Base-by-base conservation (phyloP, 192 early-diverging fungal species). In the Endogone sp. region DNA sequence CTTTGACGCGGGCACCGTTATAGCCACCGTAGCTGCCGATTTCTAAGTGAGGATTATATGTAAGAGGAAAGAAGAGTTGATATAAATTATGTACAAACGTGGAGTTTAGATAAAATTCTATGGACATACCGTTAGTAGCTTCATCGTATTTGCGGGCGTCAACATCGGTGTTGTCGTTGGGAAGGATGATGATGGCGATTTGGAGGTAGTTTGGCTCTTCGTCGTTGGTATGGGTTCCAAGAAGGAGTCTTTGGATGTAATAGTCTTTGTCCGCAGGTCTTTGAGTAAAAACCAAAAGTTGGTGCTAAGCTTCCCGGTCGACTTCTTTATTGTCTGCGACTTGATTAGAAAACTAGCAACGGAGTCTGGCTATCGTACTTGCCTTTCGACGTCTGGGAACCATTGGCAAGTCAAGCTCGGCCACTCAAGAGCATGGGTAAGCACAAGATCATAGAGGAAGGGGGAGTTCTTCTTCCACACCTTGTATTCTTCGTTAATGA, bases 381-480 rank as follows among this genome's bases (percentile, higher is more conserved):
- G 92, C 93, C 82, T 83, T 76, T 96, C 93, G 26, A 96, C 87
- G 69, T 96, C 95, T 3, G 95, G 96, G 63, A 98, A 88, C 97
- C 97, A 99, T 81, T 99, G 97, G 66, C 88, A 89, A 28, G 97
- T 99, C 67, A 99, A 83, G 54, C 94, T 94, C 11, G 97, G 97
- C 97, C 97, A 99, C 76, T 97, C 95, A 20, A 99, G 82, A n/a
- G 97, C 96, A 72, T 99, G 97, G 16, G 97, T 96, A 24, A 99
- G 88, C 13, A 99, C 91, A 32, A 95, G 86, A 81, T 99, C 97
- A 77, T 99, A 99, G 24, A 99, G 88, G 72, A 99, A 99, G 31
- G 97, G 97, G 16, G 92, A 92, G 83, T 99, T 99, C 85, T 99
- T 99, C 76, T 99, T 99, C 97, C 97, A 99, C 65, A 94, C 94